Evolutionary conservation across 2,329 filamentous ascomycete genomes (phyloP).

Genomic region (Colletotrichum filicis): DNA sequence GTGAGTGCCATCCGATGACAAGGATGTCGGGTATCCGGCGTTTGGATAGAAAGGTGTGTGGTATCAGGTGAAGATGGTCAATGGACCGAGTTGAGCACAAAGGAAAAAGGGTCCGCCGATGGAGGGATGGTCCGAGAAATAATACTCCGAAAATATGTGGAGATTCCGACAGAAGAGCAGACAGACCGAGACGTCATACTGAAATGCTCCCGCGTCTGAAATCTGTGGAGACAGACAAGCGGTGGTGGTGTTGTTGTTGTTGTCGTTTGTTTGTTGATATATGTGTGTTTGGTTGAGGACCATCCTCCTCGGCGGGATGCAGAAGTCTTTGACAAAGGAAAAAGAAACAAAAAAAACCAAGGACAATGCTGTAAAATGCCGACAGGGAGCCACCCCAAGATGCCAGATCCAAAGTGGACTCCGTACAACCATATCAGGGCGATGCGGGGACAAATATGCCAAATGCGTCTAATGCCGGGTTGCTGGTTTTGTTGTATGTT

Average conservation of each 20-base stretch:
- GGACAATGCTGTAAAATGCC: constrained; percentile 35
- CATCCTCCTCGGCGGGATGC: constrained; percentile 23
- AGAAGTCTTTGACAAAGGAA: constrained; percentile 35
- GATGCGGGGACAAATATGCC: constrained; percentile 40
- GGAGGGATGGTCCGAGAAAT: constrained; percentile 14
- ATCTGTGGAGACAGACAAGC: constrained; percentile 18
- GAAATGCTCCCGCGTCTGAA: constrained; percentile 29
- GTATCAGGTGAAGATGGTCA: constrained; percentile 34
- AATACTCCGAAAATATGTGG: constrained; percentile 24
- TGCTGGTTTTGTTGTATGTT: constrained; percentile 31
- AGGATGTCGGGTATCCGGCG: constrained; percentile 34
- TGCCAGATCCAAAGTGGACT: constrained; percentile 41
- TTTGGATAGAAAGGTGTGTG: constrained; percentile 32
- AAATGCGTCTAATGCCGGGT: constrained; percentile 41
- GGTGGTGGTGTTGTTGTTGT: neutral
- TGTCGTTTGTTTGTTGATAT: constrained; percentile 1
- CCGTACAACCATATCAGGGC: constrained; percentile 39
- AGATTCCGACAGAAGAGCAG: constrained; percentile 14
- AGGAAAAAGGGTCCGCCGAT: constrained; percentile 32
- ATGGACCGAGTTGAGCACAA: constrained; percentile 31
- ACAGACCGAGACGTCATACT: constrained; percentile 27
- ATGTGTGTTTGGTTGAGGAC: neutral
- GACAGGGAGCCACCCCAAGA: constrained; percentile 36
- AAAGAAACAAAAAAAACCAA: constrained; percentile 35
- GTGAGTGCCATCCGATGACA: constrained; percentile 34